A percentile compares a stretch with the other conserved stretches of the same genome.
Conservation (phyloP, 306 rosid species). For the Quercus gilva region DNA sequence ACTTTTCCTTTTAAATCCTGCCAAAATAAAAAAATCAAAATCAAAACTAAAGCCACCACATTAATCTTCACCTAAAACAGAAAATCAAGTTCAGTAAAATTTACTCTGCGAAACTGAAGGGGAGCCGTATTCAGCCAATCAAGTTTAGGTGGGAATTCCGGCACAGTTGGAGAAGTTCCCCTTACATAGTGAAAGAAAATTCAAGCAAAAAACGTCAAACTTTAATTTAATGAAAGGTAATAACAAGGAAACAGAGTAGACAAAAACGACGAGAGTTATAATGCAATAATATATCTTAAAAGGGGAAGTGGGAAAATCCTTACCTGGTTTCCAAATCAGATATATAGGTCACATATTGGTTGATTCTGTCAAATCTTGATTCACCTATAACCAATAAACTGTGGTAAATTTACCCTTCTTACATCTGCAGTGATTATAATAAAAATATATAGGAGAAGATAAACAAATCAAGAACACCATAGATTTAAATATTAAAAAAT, state of each 20-base stretch:
- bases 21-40: constrained; percentile 27
- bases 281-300: constrained; percentile 5
- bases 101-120: constrained; percentile 79
- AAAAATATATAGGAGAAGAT: constrained; percentile 14
- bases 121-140: constrained; percentile 96
- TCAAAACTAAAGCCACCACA: constrained; percentile 10
- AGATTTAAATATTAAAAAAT: background rate
- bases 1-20: constrained; percentile 97
- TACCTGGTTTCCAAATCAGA: constrained; percentile 86
- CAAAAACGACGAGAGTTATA: background rate
- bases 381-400: constrained; percentile 45
- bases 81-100: constrained; percentile 22
- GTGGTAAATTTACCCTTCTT: constrained; percentile 11
- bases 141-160: constrained; percentile 89
- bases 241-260: background rate
- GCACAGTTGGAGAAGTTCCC: constrained; percentile 66
- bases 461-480: constrained; percentile 20
- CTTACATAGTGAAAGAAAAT: constrained; percentile 45
- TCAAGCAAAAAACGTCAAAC: constrained; percentile 9
- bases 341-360: constrained; percentile 77
- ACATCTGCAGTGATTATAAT: constrained; percentile 15
- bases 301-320: constrained; percentile 18
- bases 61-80: constrained; percentile 11
- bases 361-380: constrained; percentile 57
- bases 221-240: constrained; percentile 6